Percentiles rank a stretch among this genome's conserved stretches.
phyloP scores from a whole-genome alignment of 768 basidiomycete genomes.

The Aureoboletus auriporus region DNA sequence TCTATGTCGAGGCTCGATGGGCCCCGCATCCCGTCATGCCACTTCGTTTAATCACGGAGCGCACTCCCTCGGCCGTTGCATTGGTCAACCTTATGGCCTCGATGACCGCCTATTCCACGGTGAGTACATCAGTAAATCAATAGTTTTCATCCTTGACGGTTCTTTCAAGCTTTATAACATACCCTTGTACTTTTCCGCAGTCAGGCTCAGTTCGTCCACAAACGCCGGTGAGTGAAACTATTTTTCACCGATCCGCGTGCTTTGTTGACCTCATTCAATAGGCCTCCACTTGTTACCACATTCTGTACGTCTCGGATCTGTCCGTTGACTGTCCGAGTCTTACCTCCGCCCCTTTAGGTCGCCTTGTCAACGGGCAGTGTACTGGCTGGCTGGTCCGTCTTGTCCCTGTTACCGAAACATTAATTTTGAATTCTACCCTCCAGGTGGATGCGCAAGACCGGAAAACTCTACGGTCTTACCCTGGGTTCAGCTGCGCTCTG shows the following conservation, averaged over 20 bases:
- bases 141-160: conserved; percentile 1
- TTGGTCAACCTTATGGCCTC: conserved; percentile 75
- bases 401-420: conserved; percentile 2
- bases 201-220: conserved; percentile 62
- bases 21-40: conserved; percentile 91
- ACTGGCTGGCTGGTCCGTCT: conserved; percentile 74
- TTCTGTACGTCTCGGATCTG: conserved; percentile 50
- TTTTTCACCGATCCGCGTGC: background rate
- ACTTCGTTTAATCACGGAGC: conserved; percentile 65
- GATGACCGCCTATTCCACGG: conserved; percentile 78
- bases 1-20: conserved; percentile 74
- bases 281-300: conserved; percentile 88
- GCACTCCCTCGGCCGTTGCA: conserved; percentile 81
- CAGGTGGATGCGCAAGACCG: conserved; percentile 84
- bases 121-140: conserved; percentile 25
- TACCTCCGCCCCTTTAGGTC: conserved; percentile 40
- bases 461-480: conserved; percentile 78
- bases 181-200: conserved; percentile 87
- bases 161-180: conserved; percentile 70
- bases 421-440: conserved; percentile 5
- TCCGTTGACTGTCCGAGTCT: conserved; percentile 8
- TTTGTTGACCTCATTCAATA: conserved; percentile 29
- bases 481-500: conserved; percentile 58
- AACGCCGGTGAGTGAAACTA: conserved; percentile 55
- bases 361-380: conserved; percentile 84